These are phyloP conservation scores for Alternaria novae-zelandiae DNA, from an alignment of 2,329 filamentous ascomycete species.

Conservation along the genomic window DNA sequence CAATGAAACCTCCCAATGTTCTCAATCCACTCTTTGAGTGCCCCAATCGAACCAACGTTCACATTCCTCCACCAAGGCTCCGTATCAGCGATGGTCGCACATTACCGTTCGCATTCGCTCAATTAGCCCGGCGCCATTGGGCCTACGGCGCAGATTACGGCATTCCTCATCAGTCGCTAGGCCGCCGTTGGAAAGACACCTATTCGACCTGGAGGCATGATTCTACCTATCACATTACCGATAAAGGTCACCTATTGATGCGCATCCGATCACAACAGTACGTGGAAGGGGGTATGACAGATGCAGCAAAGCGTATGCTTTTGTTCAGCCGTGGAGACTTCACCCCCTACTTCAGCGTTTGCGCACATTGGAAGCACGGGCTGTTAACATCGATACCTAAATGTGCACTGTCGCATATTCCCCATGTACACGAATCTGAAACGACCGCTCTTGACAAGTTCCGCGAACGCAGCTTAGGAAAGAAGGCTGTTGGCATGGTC, in stretches of 20 bases:
- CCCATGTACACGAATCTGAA: slow-evolving; percentile 47
- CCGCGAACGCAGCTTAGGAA: slow-evolving; percentile 19
- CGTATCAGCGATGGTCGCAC: slow-evolving; percentile 57
- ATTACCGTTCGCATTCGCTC: slow-evolving; percentile 65
- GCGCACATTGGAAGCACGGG: slow-evolving; percentile 68
- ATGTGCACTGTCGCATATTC: slow-evolving; percentile 66
- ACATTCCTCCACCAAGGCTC: slow-evolving; percentile 60
- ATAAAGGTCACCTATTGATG: slow-evolving; percentile 62
- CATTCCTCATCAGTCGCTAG: slow-evolving; percentile 47
- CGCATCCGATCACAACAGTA: slow-evolving; percentile 63
- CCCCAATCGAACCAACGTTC: slow-evolving; percentile 59
- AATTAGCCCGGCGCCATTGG: slow-evolving; percentile 60
- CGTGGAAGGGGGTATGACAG: slow-evolving; percentile 57
- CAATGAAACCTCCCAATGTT: slow-evolving; percentile 59
- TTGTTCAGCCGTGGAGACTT: slow-evolving; percentile 67
- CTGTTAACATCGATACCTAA: slow-evolving; percentile 66
- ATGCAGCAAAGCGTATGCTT: slow-evolving; percentile 60
- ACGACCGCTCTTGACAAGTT: slow-evolving; percentile 53
- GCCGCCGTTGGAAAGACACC: slow-evolving; percentile 61
- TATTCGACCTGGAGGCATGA: slow-evolving; percentile 61
- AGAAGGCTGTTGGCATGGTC: slow-evolving; percentile 53
- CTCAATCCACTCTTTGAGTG: slow-evolving; percentile 65
- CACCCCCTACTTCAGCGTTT: slow-evolving; percentile 67
- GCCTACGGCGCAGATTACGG: slow-evolving; percentile 54
- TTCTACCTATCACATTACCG: slow-evolving; percentile 59